Evolutionary conservation across 2,329 filamentous ascomycete genomes (phyloP).

Genomic region (Colletotrichum neosansevieriae): DNA sequence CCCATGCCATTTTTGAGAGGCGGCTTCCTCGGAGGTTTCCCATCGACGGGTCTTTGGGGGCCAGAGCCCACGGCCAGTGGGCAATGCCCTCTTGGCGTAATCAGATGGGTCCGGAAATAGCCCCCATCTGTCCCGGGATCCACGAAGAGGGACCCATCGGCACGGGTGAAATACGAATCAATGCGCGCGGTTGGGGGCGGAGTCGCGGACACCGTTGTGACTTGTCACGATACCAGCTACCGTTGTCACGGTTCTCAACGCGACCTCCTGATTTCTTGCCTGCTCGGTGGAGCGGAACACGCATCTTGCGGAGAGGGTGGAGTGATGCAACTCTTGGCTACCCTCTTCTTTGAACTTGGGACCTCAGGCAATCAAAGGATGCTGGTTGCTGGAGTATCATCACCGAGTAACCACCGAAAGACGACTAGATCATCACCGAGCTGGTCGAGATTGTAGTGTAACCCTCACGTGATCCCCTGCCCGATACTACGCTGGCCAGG

Average conservation of each 20-base stretch:
- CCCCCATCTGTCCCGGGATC: background rate
- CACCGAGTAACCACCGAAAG: conserved; percentile 10
- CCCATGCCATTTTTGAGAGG: background rate
- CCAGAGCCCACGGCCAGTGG: conserved; percentile 6
- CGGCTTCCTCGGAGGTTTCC: conserved; percentile 16
- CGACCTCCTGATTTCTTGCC: conserved; percentile 6
- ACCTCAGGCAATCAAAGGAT: conserved; percentile 1
- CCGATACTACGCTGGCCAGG: background rate
- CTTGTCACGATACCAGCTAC: too few relatives aligned
- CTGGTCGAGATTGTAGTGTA: background rate
- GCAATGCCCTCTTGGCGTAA: background rate
- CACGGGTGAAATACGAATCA: conserved; percentile 13
- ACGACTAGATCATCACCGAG: conserved; percentile 1
- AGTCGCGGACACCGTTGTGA: too few relatives aligned
- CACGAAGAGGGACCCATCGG: background rate
- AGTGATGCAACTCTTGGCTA: conserved; percentile 19
- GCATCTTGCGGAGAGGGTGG: conserved; percentile 8
- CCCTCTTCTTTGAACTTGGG: background rate
- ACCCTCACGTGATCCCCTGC: background rate
- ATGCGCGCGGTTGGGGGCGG: conserved; percentile 13
- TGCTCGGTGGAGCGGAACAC: conserved; percentile 14
- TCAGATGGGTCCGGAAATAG: conserved; percentile 18
- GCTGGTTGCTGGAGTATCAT: conserved; percentile 10
- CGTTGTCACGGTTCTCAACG: background rate
- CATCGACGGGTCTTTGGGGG: conserved; percentile 8